Percentiles rank a stretch among this genome's conserved stretches.
These are phyloP conservation scores for Daphne laureola DNA, from an alignment of 441 rosid genomes.

Conservation along the genomic window DNA sequence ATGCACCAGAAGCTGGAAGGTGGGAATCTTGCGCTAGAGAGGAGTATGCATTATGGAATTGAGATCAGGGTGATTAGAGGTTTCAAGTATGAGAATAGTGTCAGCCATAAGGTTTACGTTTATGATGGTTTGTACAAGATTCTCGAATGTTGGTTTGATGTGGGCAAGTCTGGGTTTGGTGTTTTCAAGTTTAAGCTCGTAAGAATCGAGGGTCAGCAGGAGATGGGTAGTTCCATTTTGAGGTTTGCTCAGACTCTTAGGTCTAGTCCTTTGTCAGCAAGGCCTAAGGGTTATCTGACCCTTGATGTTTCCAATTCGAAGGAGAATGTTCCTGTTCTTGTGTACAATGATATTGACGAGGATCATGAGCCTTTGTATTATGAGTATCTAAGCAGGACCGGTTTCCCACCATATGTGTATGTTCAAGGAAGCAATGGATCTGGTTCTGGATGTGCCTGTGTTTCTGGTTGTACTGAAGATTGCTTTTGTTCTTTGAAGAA, in stretches of 20 bases:
- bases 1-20: slow-evolving; percentile 70
- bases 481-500: slow-evolving; percentile 70
- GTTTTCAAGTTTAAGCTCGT: slow-evolving; percentile 66
- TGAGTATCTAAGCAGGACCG: slow-evolving; percentile 58
- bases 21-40: slow-evolving; percentile 79
- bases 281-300: slow-evolving; percentile 68
- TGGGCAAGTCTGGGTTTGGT: slow-evolving; percentile 91
- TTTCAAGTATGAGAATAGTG: slow-evolving; percentile 45
- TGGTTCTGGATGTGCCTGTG: slow-evolving; percentile 85
- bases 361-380: slow-evolving; percentile 72
- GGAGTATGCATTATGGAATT: slow-evolving; percentile 83
- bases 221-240: slow-evolving; percentile 73
- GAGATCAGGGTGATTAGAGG: slow-evolving; percentile 91
- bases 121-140: slow-evolving; percentile 46
- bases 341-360: slow-evolving; percentile 70
- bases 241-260: slow-evolving; percentile 60
- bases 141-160: slow-evolving; percentile 80
- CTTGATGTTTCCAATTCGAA: slow-evolving; percentile 62
- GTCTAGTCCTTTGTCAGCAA: slow-evolving; percentile 42
- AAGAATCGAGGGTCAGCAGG: slow-evolving; percentile 74
- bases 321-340: slow-evolving; percentile 56
- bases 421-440: slow-evolving; percentile 24
- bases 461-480: slow-evolving; percentile 51
- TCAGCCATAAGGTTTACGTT: slow-evolving; percentile 60
- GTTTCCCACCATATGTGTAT: slow-evolving; percentile 47